A percentile compares a stretch with the other conserved stretches of the same genome.
Conservation (phyloP, 2,329 filamentous ascomycete species). For the Neonectria punicea region DNA sequence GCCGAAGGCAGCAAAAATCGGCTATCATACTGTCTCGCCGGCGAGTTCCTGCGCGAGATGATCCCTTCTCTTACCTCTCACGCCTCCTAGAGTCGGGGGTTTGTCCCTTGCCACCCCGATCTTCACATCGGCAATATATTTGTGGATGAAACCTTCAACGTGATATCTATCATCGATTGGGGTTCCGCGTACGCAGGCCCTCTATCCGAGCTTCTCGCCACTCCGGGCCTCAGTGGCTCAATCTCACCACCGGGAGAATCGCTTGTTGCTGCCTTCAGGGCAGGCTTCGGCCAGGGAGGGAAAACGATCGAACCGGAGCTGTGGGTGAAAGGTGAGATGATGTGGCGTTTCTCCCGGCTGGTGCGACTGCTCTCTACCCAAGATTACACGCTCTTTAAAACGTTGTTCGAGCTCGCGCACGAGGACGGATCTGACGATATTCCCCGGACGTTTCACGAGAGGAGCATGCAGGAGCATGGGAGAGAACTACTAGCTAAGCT, state of each 20-base stretch:
- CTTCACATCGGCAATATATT: slow-evolving; percentile 42
- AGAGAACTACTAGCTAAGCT: slow-evolving; percentile 23
- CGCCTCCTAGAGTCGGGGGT: not conserved
- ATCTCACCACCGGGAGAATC: not conserved
- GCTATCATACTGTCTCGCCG: slow-evolving; percentile 37
- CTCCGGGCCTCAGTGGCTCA: slow-evolving; percentile 19
- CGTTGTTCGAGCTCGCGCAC: slow-evolving; percentile 30
- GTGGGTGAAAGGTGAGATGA: slow-evolving; percentile 27
- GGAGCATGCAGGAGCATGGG: slow-evolving; percentile 11
- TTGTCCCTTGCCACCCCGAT: slow-evolving; percentile 38
- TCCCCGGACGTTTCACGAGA: slow-evolving; percentile 23
- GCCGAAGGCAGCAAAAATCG: slow-evolving; percentile 38
- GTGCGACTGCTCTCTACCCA: slow-evolving; percentile 32
- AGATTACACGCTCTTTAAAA: slow-evolving; percentile 31
- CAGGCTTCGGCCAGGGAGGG: slow-evolving; percentile 20
- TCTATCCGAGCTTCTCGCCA: slow-evolving; percentile 29
- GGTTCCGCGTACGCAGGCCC: slow-evolving; percentile 33
- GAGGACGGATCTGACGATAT: slow-evolving; percentile 16
- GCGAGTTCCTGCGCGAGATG: slow-evolving; percentile 41
- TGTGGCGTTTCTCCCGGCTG: slow-evolving; percentile 36
- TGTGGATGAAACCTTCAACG: slow-evolving; percentile 40
- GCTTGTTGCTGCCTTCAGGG: slow-evolving; percentile 22
- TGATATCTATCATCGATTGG: slow-evolving; percentile 43
- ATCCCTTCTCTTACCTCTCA: slow-evolving; percentile 31
- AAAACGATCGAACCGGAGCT: slow-evolving; percentile 2